These are phyloP conservation scores for Scalesia atractyloides DNA, from an alignment of 129 eudicot species.

Conservation along the genomic window DNA sequence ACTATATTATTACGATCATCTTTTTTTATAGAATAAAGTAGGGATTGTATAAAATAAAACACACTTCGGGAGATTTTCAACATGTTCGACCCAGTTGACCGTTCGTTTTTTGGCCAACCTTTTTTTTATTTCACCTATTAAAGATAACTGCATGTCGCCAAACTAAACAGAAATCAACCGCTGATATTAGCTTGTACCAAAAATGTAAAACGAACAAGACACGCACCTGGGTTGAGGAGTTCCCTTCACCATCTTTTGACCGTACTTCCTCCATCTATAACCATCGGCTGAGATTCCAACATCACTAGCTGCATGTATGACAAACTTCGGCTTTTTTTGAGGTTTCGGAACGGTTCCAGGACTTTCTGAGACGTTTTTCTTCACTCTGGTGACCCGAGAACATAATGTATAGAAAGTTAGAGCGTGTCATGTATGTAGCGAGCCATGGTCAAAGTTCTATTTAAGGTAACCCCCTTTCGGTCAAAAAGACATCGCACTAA, in stretches of 20 bases:
- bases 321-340: slow-evolving; percentile 56
- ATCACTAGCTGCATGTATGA: slow-evolving; percentile 68
- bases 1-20: neutral
- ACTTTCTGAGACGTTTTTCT: slow-evolving; percentile 36
- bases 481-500: neutral
- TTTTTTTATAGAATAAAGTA: neutral
- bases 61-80: neutral
- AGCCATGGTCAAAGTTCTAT: neutral
- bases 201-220: slow-evolving; percentile 1
- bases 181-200: too few species aligned
- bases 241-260: slow-evolving; percentile 69
- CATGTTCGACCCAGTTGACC: neutral
- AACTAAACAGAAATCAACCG: neutral
- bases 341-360: slow-evolving; percentile 39
- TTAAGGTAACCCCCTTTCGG: neutral
- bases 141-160: neutral
- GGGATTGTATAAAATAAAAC: neutral
- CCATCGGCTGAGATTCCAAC: slow-evolving; percentile 69
- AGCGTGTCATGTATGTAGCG: neutral
- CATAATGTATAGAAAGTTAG: slow-evolving; percentile 2
- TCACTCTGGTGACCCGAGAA: slow-evolving; percentile 44
- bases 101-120: neutral
- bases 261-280: slow-evolving; percentile 69
- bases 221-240: slow-evolving; percentile 74
- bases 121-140: neutral